A percentile compares a stretch with the other conserved stretches of the same genome.
phyloP scores from a whole-genome alignment of 495 filamentous ascomycete genomes.

The Penicillium longicatenatum region DNA sequence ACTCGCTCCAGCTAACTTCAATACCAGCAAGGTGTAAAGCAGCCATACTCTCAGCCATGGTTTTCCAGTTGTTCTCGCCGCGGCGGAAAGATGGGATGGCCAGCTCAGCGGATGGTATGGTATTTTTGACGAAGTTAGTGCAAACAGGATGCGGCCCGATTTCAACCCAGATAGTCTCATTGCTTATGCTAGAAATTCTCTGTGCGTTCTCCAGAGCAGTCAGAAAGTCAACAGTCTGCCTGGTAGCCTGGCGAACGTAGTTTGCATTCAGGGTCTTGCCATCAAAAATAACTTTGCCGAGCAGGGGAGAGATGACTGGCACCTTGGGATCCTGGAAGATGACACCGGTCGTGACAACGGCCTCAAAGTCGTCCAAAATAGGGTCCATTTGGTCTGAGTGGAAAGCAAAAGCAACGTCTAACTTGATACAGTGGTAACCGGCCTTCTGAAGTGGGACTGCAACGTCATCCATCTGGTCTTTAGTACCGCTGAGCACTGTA shows the following conservation, averaged over 20 bases:
- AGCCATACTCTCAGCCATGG: constrained; percentile 52
- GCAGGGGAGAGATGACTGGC: constrained; percentile 37
- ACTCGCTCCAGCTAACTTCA: constrained; percentile 67
- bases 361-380: constrained; percentile 48
- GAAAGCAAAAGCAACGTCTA: constrained; percentile 56
- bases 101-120: constrained; percentile 7
- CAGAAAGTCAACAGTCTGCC: constrained; percentile 36
- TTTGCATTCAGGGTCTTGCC: constrained; percentile 25
- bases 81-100: constrained; percentile 23
- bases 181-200: constrained; percentile 17
- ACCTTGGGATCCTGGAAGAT: constrained; percentile 35
- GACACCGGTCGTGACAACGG: constrained; percentile 30
- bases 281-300: constrained; percentile 17
- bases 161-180: constrained; percentile 39
- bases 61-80: constrained; percentile 52
- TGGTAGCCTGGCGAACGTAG: constrained; percentile 31
- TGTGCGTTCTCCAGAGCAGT: constrained; percentile 27
- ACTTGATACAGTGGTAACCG: constrained; percentile 29
- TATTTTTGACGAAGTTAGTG: constrained; percentile 27
- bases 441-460: constrained; percentile 1
- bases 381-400: constrained; percentile 56
- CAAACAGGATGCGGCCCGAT: constrained; percentile 45
- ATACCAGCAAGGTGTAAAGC: constrained; percentile 59
- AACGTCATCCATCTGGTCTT: constrained; percentile 35
- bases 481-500: constrained; percentile 61